phyloP scores from a whole-genome alignment of 1,284 basidiomycete species.

The Ustilago sp. region DNA sequence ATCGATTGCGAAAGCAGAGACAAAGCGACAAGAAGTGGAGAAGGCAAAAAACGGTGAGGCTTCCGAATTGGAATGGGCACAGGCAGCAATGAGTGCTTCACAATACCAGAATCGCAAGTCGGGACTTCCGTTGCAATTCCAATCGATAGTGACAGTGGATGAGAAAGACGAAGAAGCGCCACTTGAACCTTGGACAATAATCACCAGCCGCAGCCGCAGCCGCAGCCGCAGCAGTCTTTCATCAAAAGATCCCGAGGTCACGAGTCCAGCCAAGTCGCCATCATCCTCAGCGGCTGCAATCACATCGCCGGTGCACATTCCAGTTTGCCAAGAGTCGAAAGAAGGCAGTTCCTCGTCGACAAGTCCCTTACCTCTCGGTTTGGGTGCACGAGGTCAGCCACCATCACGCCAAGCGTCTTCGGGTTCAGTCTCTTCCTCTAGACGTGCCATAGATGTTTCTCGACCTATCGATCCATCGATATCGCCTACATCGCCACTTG shows the following conservation, averaged over 20 bases:
- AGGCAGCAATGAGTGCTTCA: conserved; percentile 36
- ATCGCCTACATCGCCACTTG: conserved; percentile 2
- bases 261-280: conserved; percentile 1
- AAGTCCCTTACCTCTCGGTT: conserved; percentile 6
- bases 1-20: background rate
- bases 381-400: conserved; percentile 5
- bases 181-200: background rate
- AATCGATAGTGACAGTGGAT: background rate
- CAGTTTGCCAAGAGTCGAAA: conserved; percentile 2
- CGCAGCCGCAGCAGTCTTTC: background rate
- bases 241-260: conserved; percentile 2
- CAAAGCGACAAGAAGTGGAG: background rate
- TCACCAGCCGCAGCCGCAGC: too few species aligned
- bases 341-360: background rate
- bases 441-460: conserved; percentile 42
- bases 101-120: conserved; percentile 23
- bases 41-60: conserved; percentile 9
- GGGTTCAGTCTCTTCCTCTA: conserved; percentile 17
- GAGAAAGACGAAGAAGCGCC: background rate
- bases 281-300: background rate
- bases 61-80: conserved; percentile 23
- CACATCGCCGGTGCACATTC: conserved; percentile 12
- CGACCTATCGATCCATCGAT: conserved; percentile 32
- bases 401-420: conserved; percentile 19
- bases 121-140: background rate